Conservation (phyloP, 2,329 filamentous ascomycete genomes). For the Didymella arachidicola region DNA sequence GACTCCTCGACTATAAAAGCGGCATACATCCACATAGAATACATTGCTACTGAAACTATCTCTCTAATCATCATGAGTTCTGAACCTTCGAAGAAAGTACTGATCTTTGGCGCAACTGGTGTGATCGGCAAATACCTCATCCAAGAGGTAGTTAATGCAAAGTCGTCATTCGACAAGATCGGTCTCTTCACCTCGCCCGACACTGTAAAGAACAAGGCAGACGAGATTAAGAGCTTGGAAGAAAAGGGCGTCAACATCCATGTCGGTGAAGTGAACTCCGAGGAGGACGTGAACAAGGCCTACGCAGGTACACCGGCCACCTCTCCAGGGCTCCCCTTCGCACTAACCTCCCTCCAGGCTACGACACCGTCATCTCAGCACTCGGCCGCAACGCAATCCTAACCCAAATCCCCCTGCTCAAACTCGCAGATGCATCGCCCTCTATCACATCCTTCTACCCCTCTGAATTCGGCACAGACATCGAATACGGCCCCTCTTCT, state of each 20-base stretch:
- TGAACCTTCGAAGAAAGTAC: conserved; percentile 52
- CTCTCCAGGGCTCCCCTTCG: not conserved
- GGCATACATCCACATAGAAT: not conserved
- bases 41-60: not conserved
- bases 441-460: conserved; percentile 71
- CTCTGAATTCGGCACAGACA: conserved; percentile 53
- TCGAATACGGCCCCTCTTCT: conserved; percentile 68
- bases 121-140: conserved; percentile 62
- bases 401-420: conserved; percentile 68
- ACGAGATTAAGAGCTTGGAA: conserved; percentile 58
- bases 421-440: conserved; percentile 62
- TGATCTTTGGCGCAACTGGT: conserved; percentile 63
- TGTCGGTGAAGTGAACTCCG: conserved; percentile 62
- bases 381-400: conserved; percentile 70
- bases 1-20: not conserved
- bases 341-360: conserved; percentile 44
- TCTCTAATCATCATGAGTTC: conserved; percentile 12
- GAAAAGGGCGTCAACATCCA: conserved; percentile 61
- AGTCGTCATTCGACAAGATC: conserved; percentile 58
- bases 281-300: conserved; percentile 63
- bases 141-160: conserved; percentile 57
- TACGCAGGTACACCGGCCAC: conserved; percentile 55
- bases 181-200: conserved; percentile 64
- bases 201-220: conserved; percentile 60
- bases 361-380: conserved; percentile 71